Conservation (phyloP, 768 basidiomycete species). For the Rhizopogon salebrosus region DNA sequence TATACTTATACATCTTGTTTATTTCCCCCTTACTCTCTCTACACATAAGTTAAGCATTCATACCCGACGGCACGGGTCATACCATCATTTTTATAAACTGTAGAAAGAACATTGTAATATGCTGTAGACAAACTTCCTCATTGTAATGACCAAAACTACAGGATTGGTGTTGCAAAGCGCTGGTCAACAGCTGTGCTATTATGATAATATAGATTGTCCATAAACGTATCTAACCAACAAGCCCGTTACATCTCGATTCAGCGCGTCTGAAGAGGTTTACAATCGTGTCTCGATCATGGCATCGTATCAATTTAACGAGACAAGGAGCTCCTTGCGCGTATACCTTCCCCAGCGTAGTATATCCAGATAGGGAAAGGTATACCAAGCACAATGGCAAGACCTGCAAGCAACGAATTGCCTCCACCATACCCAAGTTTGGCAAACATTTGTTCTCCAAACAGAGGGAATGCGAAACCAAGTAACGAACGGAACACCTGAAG, state of each 20-base stretch:
- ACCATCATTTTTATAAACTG: too few species aligned
- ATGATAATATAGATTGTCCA: background rate
- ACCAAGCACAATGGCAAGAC: conserved; percentile 51
- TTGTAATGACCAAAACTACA: too few species aligned
- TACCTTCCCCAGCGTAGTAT: conserved; percentile 59
- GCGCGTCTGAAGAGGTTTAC: background rate
- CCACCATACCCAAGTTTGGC: conserved; percentile 54
- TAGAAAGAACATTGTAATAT: too few species aligned
- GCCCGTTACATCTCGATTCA: background rate
- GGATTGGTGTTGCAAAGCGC: too few species aligned
- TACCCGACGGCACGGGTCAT: too few species aligned
- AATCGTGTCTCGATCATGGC: background rate
- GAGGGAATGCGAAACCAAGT: conserved; percentile 60
- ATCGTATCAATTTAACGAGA: conserved; percentile 8
- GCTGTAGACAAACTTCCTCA: too few species aligned
- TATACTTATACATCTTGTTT: background rate
- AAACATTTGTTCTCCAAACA: conserved; percentile 66
- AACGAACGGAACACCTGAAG: conserved; percentile 52
- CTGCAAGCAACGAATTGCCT: conserved; percentile 64
- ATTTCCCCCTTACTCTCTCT: background rate
- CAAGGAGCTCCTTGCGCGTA: conserved; percentile 40
- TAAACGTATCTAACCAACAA: background rate
- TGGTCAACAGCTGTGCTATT: background rate
- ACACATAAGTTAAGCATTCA: background rate
- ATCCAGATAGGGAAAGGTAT: conserved; percentile 74